These are phyloP conservation scores for Diaporthe sp. DNA, from an alignment of 2,329 filamentous ascomycete genomes.

Conservation along the genomic window DNA sequence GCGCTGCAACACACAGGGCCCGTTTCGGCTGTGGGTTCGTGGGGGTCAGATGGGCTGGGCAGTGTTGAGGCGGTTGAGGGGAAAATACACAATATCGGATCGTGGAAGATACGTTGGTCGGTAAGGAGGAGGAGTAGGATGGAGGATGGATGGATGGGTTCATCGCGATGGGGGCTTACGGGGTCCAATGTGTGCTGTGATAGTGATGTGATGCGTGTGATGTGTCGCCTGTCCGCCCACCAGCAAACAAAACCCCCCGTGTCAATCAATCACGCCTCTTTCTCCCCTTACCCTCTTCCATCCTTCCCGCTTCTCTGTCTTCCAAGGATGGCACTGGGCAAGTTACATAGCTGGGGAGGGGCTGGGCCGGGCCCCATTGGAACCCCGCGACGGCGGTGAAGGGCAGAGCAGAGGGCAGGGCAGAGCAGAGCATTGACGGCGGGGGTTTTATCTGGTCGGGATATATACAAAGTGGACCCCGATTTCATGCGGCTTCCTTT, in stretches of 20 bases:
- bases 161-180: not conserved
- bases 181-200: not conserved
- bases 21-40: not conserved
- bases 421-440: not conserved
- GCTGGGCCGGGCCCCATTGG: not conserved
- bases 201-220: slow-evolving; percentile 10
- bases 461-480: not conserved
- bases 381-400: slow-evolving; percentile 12
- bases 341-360: not conserved
- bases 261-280: not conserved
- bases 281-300: not conserved
- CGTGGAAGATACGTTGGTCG: not conserved
- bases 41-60: not conserved
- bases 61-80: not conserved
- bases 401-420: not conserved
- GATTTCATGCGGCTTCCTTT: not conserved
- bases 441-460: not conserved
- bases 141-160: not conserved
- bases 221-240: not conserved
- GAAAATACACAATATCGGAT: not conserved
- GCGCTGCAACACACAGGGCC: no score
- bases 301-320: not conserved
- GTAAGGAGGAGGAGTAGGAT: no score
- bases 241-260: not conserved
- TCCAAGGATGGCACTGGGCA: slow-evolving; percentile 14